Evolutionary conservation across 192 early-diverging fungal genomes (phyloP).

Genomic region (Podila epigama): DNA sequence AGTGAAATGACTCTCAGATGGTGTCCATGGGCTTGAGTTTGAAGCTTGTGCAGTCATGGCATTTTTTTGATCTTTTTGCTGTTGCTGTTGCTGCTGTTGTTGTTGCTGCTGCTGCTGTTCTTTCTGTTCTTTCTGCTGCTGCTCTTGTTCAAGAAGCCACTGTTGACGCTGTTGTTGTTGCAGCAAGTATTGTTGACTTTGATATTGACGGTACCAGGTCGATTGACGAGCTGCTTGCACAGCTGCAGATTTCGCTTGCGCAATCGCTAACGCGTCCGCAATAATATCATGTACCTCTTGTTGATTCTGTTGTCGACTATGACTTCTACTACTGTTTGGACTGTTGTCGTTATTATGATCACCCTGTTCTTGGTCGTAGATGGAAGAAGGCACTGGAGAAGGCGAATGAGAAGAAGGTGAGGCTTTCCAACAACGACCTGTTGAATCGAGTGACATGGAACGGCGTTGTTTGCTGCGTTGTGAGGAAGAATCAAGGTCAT

Average conservation of each 20-base stretch:
- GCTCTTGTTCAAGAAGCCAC: not conserved
- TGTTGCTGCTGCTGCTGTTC: not conserved
- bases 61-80: not conserved
- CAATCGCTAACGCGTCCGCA: slow-evolving; percentile 23
- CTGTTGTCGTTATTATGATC: too few relatives aligned
- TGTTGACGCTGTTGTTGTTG: not conserved
- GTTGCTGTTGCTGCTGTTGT: not conserved
- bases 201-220: slow-evolving; percentile 6
- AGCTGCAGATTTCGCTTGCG: slow-evolving; percentile 17
- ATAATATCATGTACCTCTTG: slow-evolving; percentile 30
- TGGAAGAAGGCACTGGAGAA: too few relatives aligned
- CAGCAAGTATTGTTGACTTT: not conserved
- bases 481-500: too few relatives aligned
- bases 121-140: not conserved
- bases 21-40: not conserved
- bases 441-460: slow-evolving; percentile 17
- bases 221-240: slow-evolving; percentile 16
- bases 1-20: not conserved
- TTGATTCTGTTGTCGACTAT: too few relatives aligned
- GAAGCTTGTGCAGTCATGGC: not conserved
- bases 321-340: too few relatives aligned
- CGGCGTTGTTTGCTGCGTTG: slow-evolving; percentile 3
- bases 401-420: not conserved
- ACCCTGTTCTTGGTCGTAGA: too few relatives aligned
- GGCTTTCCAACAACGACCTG: not conserved